phyloP scores from a whole-genome alignment of 345 rosid species.

The Cardamine resedifolia region DNA sequence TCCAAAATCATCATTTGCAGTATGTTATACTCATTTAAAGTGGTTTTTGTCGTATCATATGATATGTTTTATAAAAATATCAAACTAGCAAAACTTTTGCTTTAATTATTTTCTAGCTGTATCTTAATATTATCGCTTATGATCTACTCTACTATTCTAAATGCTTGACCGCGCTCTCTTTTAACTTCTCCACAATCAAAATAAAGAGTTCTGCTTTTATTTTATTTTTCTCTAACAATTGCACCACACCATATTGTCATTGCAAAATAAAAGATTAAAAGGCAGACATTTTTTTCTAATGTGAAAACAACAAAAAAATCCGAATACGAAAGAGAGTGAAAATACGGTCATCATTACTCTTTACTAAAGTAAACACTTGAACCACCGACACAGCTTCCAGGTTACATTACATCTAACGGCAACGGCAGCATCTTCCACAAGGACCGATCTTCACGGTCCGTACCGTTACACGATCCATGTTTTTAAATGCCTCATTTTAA shows the following conservation, averaged over 20 bases:
- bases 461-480: slow-evolving; percentile 14
- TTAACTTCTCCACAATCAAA: background rate
- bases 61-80: background rate
- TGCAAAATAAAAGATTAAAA: too few species aligned
- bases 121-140: background rate
- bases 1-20: slow-evolving; percentile 8
- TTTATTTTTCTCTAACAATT: background rate
- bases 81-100: slow-evolving; percentile 12
- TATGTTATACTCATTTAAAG: slow-evolving; percentile 14
- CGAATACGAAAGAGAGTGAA: slow-evolving; percentile 21
- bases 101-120: slow-evolving; percentile 2
- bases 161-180: slow-evolving; percentile 4
- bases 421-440: slow-evolving; percentile 14
- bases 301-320: background rate
- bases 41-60: background rate
- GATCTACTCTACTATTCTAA: background rate
- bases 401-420: slow-evolving; percentile 26
- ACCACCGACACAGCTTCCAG: slow-evolving; percentile 39
- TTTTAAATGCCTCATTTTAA: slow-evolving; percentile 17
- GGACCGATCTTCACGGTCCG: slow-evolving; percentile 30
- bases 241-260: background rate
- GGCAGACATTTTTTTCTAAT: background rate
- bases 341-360: slow-evolving; percentile 24
- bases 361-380: slow-evolving; percentile 18
- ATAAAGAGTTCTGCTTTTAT: background rate